These are phyloP conservation scores for Ploettnerulaceae sp. DNA, from an alignment of 2,329 filamentous ascomycete species.

Conservation along the genomic window DNA sequence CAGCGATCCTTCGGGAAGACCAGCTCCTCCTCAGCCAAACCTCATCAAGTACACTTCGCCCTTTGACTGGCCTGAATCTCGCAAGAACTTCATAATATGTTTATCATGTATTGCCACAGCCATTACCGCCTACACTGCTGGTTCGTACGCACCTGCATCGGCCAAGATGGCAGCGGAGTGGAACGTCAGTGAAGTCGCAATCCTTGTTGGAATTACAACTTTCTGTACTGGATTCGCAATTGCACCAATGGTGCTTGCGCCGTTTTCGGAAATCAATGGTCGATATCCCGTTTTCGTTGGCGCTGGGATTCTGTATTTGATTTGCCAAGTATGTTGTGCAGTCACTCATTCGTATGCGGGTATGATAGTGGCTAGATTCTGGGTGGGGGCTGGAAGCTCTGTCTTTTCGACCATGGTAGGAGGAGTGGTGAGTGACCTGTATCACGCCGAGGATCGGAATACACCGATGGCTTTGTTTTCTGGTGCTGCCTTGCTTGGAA, in stretches of 20 bases:
- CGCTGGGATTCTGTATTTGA: conserved; percentile 66
- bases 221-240: conserved; percentile 79
- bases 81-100: conserved; percentile 66
- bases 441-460: conserved; percentile 72
- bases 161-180: conserved; percentile 62
- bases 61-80: conserved; percentile 63
- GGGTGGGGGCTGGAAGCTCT: conserved; percentile 71
- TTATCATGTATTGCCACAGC: conserved; percentile 73
- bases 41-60: conserved; percentile 65
- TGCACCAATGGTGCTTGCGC: conserved; percentile 83
- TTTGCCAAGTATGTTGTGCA: conserved; percentile 68
- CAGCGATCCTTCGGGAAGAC: conserved; percentile 1
- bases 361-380: conserved; percentile 70
- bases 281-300: conserved; percentile 75
- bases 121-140: conserved; percentile 75
- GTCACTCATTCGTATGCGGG: conserved; percentile 64
- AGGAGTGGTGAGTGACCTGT: conserved; percentile 86
- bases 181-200: conserved; percentile 57
- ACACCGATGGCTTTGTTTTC: conserved; percentile 87
- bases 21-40: conserved; percentile 54
- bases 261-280: conserved; percentile 84
- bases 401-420: conserved; percentile 86
- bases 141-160: conserved; percentile 69
- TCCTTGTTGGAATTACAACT: conserved; percentile 71
- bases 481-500: conserved; percentile 72